Evolutionary conservation across 225 moss, liverwort and hornwort species (phyloP).

Genomic region (Physcomitrellopsis africana): DNA sequence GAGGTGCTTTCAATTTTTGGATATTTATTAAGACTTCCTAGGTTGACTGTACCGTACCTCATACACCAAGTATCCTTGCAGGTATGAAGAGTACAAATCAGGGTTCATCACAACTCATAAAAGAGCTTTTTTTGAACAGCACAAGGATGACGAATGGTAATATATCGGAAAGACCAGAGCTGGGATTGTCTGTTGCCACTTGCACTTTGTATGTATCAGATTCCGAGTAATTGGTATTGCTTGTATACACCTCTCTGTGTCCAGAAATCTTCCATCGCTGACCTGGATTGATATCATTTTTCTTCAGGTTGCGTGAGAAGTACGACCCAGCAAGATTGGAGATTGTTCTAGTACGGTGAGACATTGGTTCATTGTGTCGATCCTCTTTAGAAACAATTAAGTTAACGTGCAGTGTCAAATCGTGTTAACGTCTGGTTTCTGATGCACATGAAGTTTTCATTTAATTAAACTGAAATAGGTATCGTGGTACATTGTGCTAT

Average conservation of each 20-base stretch:
- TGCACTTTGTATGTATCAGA: conserved; percentile 19
- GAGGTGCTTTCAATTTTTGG: conserved; percentile 3
- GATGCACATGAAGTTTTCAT: neutral
- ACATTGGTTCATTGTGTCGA: conserved; percentile 7
- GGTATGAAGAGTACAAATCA: conserved; percentile 98
- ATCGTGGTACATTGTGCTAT: conserved; percentile 12
- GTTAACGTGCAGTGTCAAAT: neutral
- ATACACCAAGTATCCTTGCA: conserved; percentile 37
- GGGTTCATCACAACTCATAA: conserved; percentile 96
- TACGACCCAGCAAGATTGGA: conserved; percentile 98
- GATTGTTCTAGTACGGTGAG: conserved; percentile 76
- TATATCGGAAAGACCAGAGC: conserved; percentile 17
- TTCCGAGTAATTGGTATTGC: neutral
- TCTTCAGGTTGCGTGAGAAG: conserved; percentile 89
- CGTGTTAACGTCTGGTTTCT: neutral
- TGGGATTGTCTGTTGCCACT: conserved; percentile 21
- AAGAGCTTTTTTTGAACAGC: conserved; percentile 90
- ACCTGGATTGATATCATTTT: conserved; percentile 13
- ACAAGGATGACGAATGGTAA: conserved; percentile 98
- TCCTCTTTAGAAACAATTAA: neutral
- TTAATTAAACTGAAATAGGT: conserved; percentile 13
- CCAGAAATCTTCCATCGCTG: conserved; percentile 17
- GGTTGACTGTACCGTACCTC: conserved; percentile 14
- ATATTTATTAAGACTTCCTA: conserved; percentile 5
- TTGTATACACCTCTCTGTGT: conserved; percentile 11